phyloP scores from a whole-genome alignment of 2,329 filamentous ascomycete species.

The Talaromyces albobiverticillius region DNA sequence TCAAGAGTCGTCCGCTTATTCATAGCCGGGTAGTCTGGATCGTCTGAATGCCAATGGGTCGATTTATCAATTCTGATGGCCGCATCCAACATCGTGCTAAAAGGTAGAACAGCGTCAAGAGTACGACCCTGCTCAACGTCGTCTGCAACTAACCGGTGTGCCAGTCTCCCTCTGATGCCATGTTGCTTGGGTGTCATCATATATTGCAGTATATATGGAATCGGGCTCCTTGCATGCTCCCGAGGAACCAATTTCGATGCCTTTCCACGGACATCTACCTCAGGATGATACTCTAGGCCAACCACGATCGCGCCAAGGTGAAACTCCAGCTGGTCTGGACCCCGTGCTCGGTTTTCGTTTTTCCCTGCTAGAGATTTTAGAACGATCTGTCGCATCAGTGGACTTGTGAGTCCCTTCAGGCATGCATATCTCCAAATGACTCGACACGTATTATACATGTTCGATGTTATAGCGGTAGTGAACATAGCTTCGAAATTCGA shows the following conservation, averaged over 20 bases:
- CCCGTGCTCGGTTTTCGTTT: conserved; percentile 12
- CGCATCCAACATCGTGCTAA: conserved; percentile 34
- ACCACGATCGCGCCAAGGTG: conserved; percentile 33
- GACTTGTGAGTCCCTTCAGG: conserved; percentile 31
- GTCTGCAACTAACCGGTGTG: conserved; percentile 23
- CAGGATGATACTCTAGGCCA: conserved; percentile 25
- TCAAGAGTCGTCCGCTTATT: conserved; percentile 22
- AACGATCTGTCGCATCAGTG: conserved; percentile 33
- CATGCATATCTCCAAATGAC: conserved; percentile 51
- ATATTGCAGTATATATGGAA: conserved; percentile 21
- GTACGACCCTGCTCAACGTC: conserved; percentile 26
- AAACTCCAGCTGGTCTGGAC: conserved; percentile 20
- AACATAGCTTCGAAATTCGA: conserved; percentile 40
- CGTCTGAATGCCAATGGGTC: conserved; percentile 15
- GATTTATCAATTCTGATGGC: conserved; percentile 35
- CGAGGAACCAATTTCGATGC: conserved; percentile 19
- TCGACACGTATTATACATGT: conserved; percentile 41
- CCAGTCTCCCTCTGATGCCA: conserved; percentile 21
- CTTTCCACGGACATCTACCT: conserved; percentile 15
- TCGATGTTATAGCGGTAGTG: conserved; percentile 35
- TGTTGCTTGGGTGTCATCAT: conserved; percentile 15
- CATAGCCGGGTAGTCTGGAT: conserved; percentile 4
- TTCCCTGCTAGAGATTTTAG: conserved; percentile 30
- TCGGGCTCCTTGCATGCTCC: conserved; percentile 26
- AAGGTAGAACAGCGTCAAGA: conserved; percentile 22